phyloP scores from a whole-genome alignment of 306 rosid species.

The Sesbania bispinosa region DNA sequence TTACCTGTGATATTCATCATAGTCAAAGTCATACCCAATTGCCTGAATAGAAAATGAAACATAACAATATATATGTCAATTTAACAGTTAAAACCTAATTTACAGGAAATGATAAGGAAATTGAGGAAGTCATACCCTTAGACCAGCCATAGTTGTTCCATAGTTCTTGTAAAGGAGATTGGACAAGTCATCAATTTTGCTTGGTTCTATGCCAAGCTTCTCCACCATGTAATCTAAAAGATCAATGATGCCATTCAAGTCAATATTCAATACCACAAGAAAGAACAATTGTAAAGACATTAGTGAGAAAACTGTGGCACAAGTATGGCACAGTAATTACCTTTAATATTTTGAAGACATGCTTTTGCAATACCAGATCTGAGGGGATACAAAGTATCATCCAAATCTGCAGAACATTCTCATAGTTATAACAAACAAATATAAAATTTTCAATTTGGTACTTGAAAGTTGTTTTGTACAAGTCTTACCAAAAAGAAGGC shows the following conservation, averaged over 20 bases:
- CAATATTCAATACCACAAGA: neutral
- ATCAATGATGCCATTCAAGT: constrained; percentile 13
- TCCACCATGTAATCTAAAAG: constrained; percentile 84
- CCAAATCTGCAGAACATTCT: constrained; percentile 61
- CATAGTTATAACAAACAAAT: constrained; percentile 2
- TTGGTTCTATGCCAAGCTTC: constrained; percentile 73
- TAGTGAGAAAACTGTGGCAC: neutral
- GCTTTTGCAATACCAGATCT: constrained; percentile 61
- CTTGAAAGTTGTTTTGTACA: neutral
- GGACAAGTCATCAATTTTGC: constrained; percentile 64
- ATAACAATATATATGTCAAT: neutral
- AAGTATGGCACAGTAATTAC: constrained; percentile 23
- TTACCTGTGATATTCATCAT: constrained; percentile 93
- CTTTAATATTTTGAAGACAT: constrained; percentile 66
- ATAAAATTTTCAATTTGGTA: constrained; percentile 6
- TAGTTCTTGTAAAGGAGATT: constrained; percentile 81
- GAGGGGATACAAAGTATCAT: constrained; percentile 84
- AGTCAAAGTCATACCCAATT: constrained; percentile 94
- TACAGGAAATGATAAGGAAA: neutral
- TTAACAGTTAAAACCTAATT: neutral
- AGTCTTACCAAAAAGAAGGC: constrained; percentile 88
- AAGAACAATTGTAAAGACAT: neutral
- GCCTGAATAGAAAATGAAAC: constrained; percentile 57
- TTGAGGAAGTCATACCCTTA: constrained; percentile 57
- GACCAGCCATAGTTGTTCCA: constrained; percentile 99